Evolutionary conservation across 192 early-diverging fungal species (phyloP).

Genomic region (Thoreauomyces humboldtii): DNA sequence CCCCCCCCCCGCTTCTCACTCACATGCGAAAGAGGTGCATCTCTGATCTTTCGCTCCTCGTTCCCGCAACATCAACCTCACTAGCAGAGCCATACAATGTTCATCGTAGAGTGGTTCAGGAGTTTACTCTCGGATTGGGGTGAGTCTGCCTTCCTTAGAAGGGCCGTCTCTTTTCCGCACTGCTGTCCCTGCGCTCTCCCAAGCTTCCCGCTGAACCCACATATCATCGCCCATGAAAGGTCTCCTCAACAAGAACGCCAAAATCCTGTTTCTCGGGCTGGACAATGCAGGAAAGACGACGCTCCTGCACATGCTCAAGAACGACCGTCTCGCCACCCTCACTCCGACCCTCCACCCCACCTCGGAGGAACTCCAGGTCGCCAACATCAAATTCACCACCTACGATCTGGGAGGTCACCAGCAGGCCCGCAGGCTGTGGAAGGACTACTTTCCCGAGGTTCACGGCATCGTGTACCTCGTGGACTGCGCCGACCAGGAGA

Average conservation of each 20-base stretch:
- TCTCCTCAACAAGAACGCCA: slow-evolving; percentile 98
- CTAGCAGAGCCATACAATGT: too few relatives aligned
- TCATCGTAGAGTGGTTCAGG: slow-evolving; percentile 97
- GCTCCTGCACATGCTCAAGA: slow-evolving; percentile 98
- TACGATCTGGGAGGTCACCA: slow-evolving; percentile 97
- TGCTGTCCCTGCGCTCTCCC: not conserved
- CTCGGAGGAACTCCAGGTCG: slow-evolving; percentile 96
- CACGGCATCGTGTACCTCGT: slow-evolving; percentile 98
- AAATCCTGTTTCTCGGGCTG: slow-evolving; percentile 96
- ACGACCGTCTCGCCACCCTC: slow-evolving; percentile 90
- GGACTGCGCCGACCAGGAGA: slow-evolving; percentile 79
- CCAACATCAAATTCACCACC: slow-evolving; percentile 95
- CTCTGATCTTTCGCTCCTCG: too few relatives aligned
- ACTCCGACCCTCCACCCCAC: slow-evolving; percentile 97
- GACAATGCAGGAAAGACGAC: slow-evolving; percentile 99
- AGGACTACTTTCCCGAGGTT: slow-evolving; percentile 98
- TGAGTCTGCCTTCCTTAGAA: slow-evolving; percentile 45
- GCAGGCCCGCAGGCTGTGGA: slow-evolving; percentile 97
- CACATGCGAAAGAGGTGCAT: too few relatives aligned
- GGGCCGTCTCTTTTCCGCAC: not conserved
- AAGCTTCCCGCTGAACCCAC: not conserved
- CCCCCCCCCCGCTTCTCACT: too few relatives aligned
- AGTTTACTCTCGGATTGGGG: slow-evolving; percentile 87
- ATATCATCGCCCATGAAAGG: slow-evolving; percentile 51
- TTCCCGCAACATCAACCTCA: too few relatives aligned